Evolutionary conservation across 2,329 filamentous ascomycete genomes (phyloP).

Genomic region (Arthrobotrys sinensis): DNA sequence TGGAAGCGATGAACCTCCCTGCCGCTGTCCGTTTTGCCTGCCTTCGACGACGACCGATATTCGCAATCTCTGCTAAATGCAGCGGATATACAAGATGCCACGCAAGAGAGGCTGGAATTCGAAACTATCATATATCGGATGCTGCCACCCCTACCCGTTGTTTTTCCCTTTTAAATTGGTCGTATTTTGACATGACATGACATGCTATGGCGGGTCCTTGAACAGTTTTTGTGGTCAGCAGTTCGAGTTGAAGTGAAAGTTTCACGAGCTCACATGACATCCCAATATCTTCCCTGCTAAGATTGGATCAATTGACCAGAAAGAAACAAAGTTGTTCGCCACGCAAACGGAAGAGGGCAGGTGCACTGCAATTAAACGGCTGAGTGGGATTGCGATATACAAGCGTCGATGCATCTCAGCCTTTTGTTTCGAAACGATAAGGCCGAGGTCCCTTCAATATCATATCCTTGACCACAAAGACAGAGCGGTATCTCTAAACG

Average conservation of each 20-base stretch:
- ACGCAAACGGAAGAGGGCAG: conserved; percentile 27
- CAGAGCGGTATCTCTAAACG: conserved; percentile 34
- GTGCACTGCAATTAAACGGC: conserved; percentile 57
- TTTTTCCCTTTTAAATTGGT: conserved; percentile 48
- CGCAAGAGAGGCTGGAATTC: conserved; percentile 51
- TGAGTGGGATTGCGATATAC: conserved; percentile 54
- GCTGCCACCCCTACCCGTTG: conserved; percentile 47
- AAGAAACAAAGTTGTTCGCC: conserved; percentile 27
- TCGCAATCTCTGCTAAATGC: conserved; percentile 61
- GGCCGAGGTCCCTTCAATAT: conserved; percentile 55
- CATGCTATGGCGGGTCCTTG: conserved; percentile 39
- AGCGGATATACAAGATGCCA: conserved; percentile 60
- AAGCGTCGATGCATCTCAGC: conserved; percentile 44
- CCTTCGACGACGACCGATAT: conserved; percentile 18
- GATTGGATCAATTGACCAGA: conserved; percentile 36
- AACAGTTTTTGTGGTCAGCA: conserved; percentile 37
- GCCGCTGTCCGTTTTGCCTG: conserved; percentile 22
- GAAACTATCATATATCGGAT: conserved; percentile 52
- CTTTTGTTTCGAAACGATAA: conserved; percentile 59
- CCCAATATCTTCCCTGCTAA: conserved; percentile 53
- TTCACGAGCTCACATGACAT: conserved; percentile 61
- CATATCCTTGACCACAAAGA: conserved; percentile 40
- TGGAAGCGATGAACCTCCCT: conserved; percentile 49
- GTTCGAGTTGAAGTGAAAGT: conserved; percentile 38
- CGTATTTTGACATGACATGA: conserved; percentile 40